Conservation (phyloP, 371 early-diverging fungal species). For the Synchytrium microbalum region DNA sequence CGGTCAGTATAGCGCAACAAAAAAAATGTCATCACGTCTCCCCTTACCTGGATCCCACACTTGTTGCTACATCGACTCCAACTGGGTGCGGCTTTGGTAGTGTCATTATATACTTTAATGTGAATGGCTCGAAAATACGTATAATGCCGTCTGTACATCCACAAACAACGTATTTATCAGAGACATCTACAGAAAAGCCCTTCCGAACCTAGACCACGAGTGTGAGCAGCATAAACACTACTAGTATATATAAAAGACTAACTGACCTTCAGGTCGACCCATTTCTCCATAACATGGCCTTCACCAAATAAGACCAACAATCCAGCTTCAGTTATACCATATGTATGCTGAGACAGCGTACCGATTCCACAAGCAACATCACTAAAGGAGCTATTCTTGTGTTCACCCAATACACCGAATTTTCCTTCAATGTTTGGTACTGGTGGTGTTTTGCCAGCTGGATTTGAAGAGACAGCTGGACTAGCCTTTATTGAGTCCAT, state of each 20-base stretch:
- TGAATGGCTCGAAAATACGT: conserved; percentile 58
- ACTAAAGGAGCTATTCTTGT: conserved; percentile 63
- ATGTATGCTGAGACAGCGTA: conserved; percentile 37
- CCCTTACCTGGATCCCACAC: conserved; percentile 2
- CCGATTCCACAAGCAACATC: conserved; percentile 34
- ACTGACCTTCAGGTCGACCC: conserved; percentile 67
- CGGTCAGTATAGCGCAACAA: background rate
- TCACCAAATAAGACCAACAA: conserved; percentile 60
- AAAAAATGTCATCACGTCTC: background rate
- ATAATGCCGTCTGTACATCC: conserved; percentile 66
- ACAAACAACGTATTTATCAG: conserved; percentile 56
- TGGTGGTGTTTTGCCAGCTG: conserved; percentile 3
- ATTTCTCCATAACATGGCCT: conserved; percentile 60
- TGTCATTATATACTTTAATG: conserved; percentile 60
- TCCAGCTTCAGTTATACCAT: conserved; percentile 61
- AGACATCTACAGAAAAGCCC: conserved; percentile 58
- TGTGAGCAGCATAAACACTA: background rate
- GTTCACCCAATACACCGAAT: conserved; percentile 59
- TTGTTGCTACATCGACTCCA: conserved; percentile 48
- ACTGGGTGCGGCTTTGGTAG: conserved; percentile 67
- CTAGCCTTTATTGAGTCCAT: conserved; percentile 34
- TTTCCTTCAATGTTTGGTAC: conserved; percentile 47
- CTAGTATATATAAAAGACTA: background rate
- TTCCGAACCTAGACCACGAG: conserved; percentile 37
- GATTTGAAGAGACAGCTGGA: background rate